phyloP scores from a whole-genome alignment of 1,284 basidiomycete species.

The Anthracocystis setariae region DNA sequence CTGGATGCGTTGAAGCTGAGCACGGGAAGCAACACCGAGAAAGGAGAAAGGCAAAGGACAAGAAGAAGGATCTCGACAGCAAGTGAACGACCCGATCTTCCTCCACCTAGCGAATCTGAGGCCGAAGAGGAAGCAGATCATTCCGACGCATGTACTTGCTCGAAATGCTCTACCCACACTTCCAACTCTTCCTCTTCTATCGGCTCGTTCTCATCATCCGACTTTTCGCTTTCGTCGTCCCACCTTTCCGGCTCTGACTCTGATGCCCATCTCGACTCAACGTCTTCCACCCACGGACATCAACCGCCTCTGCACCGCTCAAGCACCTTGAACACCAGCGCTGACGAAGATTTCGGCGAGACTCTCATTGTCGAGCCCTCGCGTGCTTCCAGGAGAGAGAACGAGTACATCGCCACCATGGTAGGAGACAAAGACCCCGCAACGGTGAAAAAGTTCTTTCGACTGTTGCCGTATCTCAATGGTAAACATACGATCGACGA shows the following conservation, averaged over 20 bases:
- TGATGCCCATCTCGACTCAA: not conserved
- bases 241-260: conserved; percentile 1
- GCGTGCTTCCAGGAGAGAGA: conserved; percentile 78
- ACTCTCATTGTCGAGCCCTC: conserved; percentile 83
- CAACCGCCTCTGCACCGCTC: not conserved
- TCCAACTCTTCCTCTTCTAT: conserved; percentile 12
- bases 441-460: conserved; percentile 45
- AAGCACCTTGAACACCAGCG: not conserved
- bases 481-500: conserved; percentile 66
- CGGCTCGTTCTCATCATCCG: conserved; percentile 8
- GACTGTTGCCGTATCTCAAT: conserved; percentile 63
- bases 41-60: conserved; percentile 17
- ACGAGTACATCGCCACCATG: conserved; percentile 84
- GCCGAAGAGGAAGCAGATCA: conserved; percentile 3
- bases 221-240: conserved; percentile 25
- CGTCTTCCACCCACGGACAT: not conserved
- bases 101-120: conserved; percentile 29
- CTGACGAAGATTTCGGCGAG: conserved; percentile 11
- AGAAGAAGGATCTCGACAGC: conserved; percentile 34
- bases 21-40: not conserved
- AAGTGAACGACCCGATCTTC: conserved; percentile 40
- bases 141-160: conserved; percentile 2
- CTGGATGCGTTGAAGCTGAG: conserved; percentile 5
- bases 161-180: not conserved
- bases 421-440: conserved; percentile 76